These are phyloP conservation scores for Paraphysoderma sedebokerense DNA, from an alignment of 371 early-diverging fungal species.

Conservation along the genomic window DNA sequence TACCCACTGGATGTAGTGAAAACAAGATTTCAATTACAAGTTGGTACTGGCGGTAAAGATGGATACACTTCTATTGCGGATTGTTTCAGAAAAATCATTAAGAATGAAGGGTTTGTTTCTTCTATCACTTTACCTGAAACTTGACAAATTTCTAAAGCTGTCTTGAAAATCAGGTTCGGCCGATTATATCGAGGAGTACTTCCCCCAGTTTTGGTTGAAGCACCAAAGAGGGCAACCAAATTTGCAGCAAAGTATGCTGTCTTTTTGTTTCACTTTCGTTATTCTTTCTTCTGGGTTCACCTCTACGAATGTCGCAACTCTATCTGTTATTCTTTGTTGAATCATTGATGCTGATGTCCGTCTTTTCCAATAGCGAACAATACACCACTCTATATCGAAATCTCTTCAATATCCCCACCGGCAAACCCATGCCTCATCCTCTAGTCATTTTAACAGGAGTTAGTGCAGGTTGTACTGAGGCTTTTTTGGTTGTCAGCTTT, in stretches of 20 bases:
- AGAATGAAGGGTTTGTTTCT: constrained; percentile 67
- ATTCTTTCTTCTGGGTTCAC: no score
- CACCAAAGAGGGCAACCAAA: constrained; percentile 94
- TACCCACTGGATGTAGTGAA: constrained; percentile 97
- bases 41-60: constrained; percentile 42
- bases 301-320: no score
- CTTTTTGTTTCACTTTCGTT: no score
- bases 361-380: constrained; percentile 30
- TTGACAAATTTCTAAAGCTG: no score
- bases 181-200: constrained; percentile 82
- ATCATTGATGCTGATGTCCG: no score
- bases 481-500: constrained; percentile 73
- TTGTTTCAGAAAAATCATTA: constrained; percentile 66
- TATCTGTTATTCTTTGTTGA: no score
- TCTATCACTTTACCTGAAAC: no score
- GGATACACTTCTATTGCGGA: constrained; percentile 55
- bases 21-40: constrained; percentile 89
- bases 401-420: constrained; percentile 20
- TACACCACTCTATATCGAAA: constrained; percentile 51
- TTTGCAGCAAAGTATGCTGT: constrained; percentile 45
- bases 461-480: constrained; percentile 86
- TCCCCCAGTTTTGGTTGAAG: constrained; percentile 93
- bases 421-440: constrained; percentile 6
- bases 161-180: no score
- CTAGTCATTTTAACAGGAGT: constrained; percentile 80